These are phyloP conservation scores for Nigrospora osmanthi DNA, from an alignment of 2,329 filamentous ascomycete genomes.

Conservation along the genomic window DNA sequence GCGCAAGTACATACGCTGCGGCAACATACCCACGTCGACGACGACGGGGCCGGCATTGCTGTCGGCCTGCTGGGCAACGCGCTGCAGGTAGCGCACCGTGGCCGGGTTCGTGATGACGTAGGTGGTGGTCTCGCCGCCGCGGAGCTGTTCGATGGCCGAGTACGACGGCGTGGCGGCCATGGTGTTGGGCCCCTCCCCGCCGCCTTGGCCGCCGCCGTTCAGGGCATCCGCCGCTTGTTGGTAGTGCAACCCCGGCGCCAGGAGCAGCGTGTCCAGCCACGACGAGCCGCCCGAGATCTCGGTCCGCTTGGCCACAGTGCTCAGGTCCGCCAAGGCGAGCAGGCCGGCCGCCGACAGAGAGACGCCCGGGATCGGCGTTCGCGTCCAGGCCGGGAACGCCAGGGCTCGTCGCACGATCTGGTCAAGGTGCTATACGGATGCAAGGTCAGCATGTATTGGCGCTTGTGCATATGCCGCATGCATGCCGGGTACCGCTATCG, in stretches of 20 bases:
- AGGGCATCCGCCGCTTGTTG: conserved; percentile 49
- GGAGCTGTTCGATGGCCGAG: conserved; percentile 27
- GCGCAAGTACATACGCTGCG: conserved; percentile 24
- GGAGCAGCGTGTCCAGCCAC: conserved; percentile 47
- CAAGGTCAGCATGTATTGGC: no score
- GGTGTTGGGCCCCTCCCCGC: background rate
- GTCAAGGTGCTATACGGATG: no score
- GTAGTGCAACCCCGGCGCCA: conserved; percentile 53
- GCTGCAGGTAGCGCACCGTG: conserved; percentile 45
- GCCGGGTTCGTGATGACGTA: conserved; percentile 40
- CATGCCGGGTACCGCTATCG: no score
- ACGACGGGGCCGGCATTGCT: conserved; percentile 31
- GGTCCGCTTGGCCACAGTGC: conserved; percentile 47
- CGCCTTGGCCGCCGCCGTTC: conserved; percentile 20
- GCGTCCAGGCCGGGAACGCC: conserved; percentile 33
- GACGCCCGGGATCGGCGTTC: conserved; percentile 35
- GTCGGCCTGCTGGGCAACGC: conserved; percentile 46
- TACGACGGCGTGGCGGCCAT: conserved; percentile 22
- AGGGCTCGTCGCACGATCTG: conserved; percentile 11
- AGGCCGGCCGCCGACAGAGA: conserved; percentile 44
- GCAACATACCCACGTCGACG: conserved; percentile 48
- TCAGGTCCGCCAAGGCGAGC: conserved; percentile 50
- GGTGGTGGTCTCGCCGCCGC: conserved; percentile 16
- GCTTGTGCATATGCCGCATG: no score
- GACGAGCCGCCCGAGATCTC: conserved; percentile 47